phyloP scores from a whole-genome alignment of 2,329 filamentous ascomycete genomes.

The Sarocladiaceae sp. region DNA sequence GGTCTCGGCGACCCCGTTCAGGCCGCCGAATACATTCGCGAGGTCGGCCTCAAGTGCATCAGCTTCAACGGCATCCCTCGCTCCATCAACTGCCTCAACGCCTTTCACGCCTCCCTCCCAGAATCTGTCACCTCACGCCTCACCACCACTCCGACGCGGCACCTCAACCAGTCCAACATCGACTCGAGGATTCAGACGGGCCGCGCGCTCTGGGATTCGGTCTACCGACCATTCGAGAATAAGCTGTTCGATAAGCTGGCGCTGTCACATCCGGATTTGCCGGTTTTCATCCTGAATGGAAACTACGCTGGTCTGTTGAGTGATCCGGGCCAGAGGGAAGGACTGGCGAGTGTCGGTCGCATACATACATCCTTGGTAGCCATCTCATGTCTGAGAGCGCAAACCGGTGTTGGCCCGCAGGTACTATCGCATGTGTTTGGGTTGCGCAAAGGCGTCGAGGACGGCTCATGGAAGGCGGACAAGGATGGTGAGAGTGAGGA shows the following conservation, averaged over 20 bases:
- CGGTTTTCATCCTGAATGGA: constrained; percentile 68
- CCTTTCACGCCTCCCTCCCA: constrained; percentile 60
- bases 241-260: constrained; percentile 68
- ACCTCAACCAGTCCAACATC: constrained; percentile 46
- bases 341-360: constrained; percentile 53
- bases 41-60: constrained; percentile 71
- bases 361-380: constrained; percentile 68
- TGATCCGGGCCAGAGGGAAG: constrained; percentile 46
- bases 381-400: constrained; percentile 66
- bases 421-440: constrained; percentile 78
- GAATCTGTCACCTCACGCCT: constrained; percentile 45
- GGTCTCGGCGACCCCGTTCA: constrained; percentile 26
- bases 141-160: constrained; percentile 49
- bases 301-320: constrained; percentile 71
- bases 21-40: constrained; percentile 65
- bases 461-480: constrained; percentile 46
- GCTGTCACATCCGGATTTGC: constrained; percentile 72
- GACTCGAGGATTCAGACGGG: constrained; percentile 51
- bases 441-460: constrained; percentile 66
- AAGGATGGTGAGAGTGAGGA: constrained; percentile 27
- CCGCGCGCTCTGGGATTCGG: constrained; percentile 62
- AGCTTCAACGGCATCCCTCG: constrained; percentile 78
- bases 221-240: constrained; percentile 68
- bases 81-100: constrained; percentile 74
- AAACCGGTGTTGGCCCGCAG: constrained; percentile 78